Conservation (phyloP, 2,329 filamentous ascomycete species). For the Westerdykella aurantiaca region DNA sequence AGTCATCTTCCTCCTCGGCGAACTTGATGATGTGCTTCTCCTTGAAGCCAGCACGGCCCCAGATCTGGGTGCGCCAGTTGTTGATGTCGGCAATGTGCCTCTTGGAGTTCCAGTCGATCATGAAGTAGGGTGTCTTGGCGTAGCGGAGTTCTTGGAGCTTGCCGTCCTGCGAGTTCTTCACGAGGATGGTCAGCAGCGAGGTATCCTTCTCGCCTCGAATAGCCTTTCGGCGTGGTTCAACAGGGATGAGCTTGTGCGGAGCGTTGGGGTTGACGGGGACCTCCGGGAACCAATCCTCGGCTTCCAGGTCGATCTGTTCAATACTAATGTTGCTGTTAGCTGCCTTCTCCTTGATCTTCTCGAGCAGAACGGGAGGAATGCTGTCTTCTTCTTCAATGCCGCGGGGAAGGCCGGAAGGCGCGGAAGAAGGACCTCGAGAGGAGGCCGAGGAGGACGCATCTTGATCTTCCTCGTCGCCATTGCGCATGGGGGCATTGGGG, state of each 20-base stretch:
- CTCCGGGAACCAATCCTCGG: too few species aligned
- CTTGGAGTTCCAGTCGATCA: constrained; percentile 16
- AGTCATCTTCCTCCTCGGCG: constrained; percentile 14
- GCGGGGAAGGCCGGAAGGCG: too few species aligned
- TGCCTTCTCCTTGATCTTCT: too few species aligned
- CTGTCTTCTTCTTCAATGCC: too few species aligned
- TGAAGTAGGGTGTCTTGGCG: background rate
- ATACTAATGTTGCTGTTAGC: too few species aligned
- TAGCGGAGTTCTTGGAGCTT: background rate
- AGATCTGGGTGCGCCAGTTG: constrained; percentile 20
- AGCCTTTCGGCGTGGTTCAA: background rate
- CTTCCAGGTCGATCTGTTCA: too few species aligned
- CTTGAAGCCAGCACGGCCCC: constrained; percentile 16
- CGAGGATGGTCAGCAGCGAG: background rate
- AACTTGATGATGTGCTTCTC: constrained; percentile 11
- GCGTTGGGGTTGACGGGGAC: too few species aligned
- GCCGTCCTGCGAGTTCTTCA: background rate
- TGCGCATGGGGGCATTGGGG: too few species aligned
- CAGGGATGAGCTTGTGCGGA: background rate
- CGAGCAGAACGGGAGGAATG: too few species aligned
- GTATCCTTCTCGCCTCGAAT: background rate
- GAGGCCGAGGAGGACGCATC: too few species aligned
- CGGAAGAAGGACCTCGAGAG: too few species aligned
- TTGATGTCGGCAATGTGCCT: constrained; percentile 19
- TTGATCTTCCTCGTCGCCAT: too few species aligned